Base-by-base conservation (phyloP, 345 rosid genomes). In the Lagerstroemia speciosa region DNA sequence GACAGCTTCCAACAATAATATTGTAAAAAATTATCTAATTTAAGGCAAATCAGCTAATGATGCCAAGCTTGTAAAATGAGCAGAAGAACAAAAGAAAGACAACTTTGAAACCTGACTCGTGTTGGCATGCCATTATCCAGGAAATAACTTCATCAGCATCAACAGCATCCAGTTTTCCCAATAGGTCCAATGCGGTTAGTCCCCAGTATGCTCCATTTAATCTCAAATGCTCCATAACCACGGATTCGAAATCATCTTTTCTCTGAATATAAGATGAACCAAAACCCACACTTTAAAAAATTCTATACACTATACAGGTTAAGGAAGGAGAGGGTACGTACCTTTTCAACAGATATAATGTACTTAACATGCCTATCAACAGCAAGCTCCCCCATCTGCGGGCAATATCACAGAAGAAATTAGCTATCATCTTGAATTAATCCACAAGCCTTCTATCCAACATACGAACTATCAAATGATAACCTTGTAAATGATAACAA, bases 181-280 rank as follows among this genome's bases (percentile, higher is more conserved):
- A 78, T 73, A 93, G 80, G 72, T 84, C 95, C 22, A 94, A 77
- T 64, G 97, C 77, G 45, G 86, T 80, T 70, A 94, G 78, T 73
- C 97, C 99, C 97, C 99, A 94, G 67, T 91, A 89, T 1, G 85
- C 97, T 67, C 97, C 97, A 69, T 82, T 91, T 87, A 91, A 71
- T 84, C 93, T 82, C 38, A 94, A 81, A 85, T 89, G 93, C 60
- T 91, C 99, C 99, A 89, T 86, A 69, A 94, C 90, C 57, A 89
- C 94, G 41, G 93, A 88, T 79, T 87, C 89, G 73, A 91, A 84
- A 77, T 87, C 86, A 66, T 89, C 97, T 62, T 88, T 91, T 67
- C 75, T 88, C 96, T 91, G 72, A 60, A 24, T 17, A 75, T 33
- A 71, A 9, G 66, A 63, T 46, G 52, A 70, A 55, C 37, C 40